A percentile compares a stretch with the other conserved stretches of the same genome.
Conservation (phyloP, 257 asterid genomes). For the Petunia secreta region DNA sequence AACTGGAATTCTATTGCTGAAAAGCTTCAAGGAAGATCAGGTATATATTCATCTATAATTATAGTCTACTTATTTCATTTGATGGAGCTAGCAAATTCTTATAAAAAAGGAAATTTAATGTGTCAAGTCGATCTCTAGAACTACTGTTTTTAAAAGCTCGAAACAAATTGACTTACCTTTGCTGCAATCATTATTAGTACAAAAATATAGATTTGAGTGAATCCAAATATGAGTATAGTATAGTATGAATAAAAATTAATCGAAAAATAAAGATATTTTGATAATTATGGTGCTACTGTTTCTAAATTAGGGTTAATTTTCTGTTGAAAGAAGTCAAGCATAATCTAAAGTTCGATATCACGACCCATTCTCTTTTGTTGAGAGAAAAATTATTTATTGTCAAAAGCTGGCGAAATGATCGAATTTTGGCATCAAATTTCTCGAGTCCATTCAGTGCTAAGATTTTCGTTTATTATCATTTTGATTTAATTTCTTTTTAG, state of each 20-base stretch:
- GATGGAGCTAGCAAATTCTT: neutral
- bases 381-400: neutral
- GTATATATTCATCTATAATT: slow-evolving; percentile 28
- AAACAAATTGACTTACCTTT: neutral
- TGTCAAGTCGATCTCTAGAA: neutral
- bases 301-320: slow-evolving; percentile 28
- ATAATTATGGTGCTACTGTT: neutral
- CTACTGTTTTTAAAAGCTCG: neutral
- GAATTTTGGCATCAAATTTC: neutral
- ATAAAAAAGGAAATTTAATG: neutral
- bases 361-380: neutral
- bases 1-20: slow-evolving; percentile 98
- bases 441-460: neutral
- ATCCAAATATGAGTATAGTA: neutral
- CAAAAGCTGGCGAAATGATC: neutral
- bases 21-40: slow-evolving; percentile 96
- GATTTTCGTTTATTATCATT: neutral
- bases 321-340: neutral
- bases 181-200: neutral
- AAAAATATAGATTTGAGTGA: neutral
- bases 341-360: neutral
- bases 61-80: neutral
- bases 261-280: neutral
- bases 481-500: neutral
- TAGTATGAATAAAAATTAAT: neutral